These are phyloP conservation scores for Ogataea parapolymorpha DNA, from an alignment of 805 yeast genomes.

Conservation along the genomic window DNA sequence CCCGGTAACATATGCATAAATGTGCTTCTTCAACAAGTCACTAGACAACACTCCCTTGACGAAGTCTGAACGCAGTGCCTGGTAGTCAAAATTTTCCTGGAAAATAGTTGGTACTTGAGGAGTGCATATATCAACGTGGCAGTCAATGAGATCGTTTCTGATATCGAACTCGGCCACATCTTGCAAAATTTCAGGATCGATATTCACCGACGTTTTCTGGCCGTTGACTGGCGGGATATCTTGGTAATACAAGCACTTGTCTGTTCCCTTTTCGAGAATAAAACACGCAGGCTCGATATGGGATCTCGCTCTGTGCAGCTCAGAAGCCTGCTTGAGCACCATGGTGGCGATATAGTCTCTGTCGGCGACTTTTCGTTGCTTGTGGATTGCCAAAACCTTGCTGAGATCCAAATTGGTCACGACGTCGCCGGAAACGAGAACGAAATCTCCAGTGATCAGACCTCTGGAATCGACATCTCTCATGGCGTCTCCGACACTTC, in stretches of 20 bases:
- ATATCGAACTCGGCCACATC: slow-evolving; percentile 72
- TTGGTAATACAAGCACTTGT: slow-evolving; percentile 82
- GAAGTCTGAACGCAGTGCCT: slow-evolving; percentile 79
- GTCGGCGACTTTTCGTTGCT: slow-evolving; percentile 65
- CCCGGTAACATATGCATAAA: slow-evolving; percentile 80
- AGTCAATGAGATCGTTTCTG: slow-evolving; percentile 92
- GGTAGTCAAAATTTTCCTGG: slow-evolving; percentile 96
- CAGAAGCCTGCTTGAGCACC: slow-evolving; percentile 84
- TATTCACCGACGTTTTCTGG: slow-evolving; percentile 47
- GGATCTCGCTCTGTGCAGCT: slow-evolving; percentile 81
- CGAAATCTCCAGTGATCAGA: slow-evolving; percentile 82
- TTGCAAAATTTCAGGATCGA: slow-evolving; percentile 82
- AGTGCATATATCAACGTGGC: slow-evolving; percentile 93
- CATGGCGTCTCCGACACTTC: slow-evolving; percentile 97
- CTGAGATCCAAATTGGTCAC: slow-evolving; percentile 86
- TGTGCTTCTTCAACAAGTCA: slow-evolving; percentile 85
- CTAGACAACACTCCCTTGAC: slow-evolving; percentile 87
- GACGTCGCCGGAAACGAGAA: slow-evolving; percentile 90
- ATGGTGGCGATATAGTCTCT: slow-evolving; percentile 92
- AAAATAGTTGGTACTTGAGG: slow-evolving; percentile 93
- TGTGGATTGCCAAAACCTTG: slow-evolving; percentile 70
- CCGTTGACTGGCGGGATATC: slow-evolving; percentile 58
- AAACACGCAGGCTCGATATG: slow-evolving; percentile 81
- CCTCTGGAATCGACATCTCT: slow-evolving; percentile 92
- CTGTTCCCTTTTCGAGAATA: slow-evolving; percentile 67